Percentiles rank a stretch among this genome's conserved stretches.
phyloP scores from a whole-genome alignment of 2,329 filamentous ascomycete species.

The Phialocephala subalpina region DNA sequence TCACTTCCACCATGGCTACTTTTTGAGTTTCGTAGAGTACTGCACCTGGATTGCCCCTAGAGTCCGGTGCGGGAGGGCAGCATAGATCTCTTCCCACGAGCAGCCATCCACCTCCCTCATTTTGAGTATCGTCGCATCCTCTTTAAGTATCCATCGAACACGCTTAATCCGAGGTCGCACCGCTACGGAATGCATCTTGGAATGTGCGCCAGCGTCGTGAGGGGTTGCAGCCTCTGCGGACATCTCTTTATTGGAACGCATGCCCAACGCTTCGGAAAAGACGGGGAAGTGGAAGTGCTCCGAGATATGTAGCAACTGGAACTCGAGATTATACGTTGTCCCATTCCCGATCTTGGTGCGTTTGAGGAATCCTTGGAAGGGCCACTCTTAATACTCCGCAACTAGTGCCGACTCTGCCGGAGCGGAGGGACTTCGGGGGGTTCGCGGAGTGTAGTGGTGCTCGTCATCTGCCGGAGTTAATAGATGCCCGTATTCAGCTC shows the following conservation, averaged over 20 bases:
- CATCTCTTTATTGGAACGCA: neutral
- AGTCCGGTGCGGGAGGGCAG: conserved; percentile 14
- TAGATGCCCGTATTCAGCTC: conserved; percentile 6
- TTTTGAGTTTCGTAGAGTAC: conserved; percentile 27
- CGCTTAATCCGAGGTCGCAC: conserved; percentile 16
- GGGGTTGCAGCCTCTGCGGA: conserved; percentile 14
- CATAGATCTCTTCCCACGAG: conserved; percentile 11
- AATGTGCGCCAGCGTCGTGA: conserved; percentile 11
- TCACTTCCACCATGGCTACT: conserved; percentile 15
- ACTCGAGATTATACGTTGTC: conserved; percentile 21
- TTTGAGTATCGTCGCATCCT: conserved; percentile 10
- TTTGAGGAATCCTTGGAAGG: conserved; percentile 32
- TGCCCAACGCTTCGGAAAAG: neutral
- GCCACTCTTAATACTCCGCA: conserved; percentile 33
- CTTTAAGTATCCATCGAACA: conserved; percentile 11
- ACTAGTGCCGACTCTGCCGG: conserved; percentile 20
- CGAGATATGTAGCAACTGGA: conserved; percentile 8
- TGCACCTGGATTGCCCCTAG: conserved; percentile 18
- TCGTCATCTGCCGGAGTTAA: conserved; percentile 14
- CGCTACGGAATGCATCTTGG: neutral
- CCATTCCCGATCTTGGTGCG: conserved; percentile 21
- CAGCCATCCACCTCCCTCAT: neutral
- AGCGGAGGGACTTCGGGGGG: conserved; percentile 21
- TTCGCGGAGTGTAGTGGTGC: conserved; percentile 20
- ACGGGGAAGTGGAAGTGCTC: neutral